Evolutionary conservation across 1,284 basidiomycete species (phyloP).

Genomic region (Pseudozyma hubeiensis): DNA sequence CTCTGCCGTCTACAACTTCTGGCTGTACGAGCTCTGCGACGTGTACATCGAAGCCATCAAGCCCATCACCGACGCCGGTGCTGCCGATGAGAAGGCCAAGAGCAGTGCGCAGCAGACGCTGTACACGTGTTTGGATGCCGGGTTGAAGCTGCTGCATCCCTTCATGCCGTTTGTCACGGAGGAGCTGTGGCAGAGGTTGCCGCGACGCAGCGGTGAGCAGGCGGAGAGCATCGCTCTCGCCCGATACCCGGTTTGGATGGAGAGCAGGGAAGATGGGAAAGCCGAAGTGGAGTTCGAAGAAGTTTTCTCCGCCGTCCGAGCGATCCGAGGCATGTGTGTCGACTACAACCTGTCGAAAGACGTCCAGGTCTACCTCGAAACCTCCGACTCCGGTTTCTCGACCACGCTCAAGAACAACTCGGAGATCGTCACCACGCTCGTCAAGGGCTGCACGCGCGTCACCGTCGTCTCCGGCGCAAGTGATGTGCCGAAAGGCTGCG

Average conservation of each 20-base stretch:
- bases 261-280: conserved; percentile 26
- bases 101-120: conserved; percentile 93
- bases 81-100: conserved; percentile 80
- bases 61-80: conserved; percentile 75
- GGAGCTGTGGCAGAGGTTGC: conserved; percentile 96
- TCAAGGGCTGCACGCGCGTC: conserved; percentile 86
- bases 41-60: conserved; percentile 97
- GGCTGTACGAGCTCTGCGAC: conserved; percentile 98
- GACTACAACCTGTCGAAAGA: conserved; percentile 91
- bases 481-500: conserved; percentile 86
- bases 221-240: conserved; percentile 91
- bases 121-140: conserved; percentile 92
- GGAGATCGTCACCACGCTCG: conserved; percentile 82
- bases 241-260: conserved; percentile 77
- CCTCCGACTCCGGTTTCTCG: conserved; percentile 73
- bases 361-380: conserved; percentile 87
- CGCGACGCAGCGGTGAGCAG: conserved; percentile 79
- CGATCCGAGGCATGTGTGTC: conserved; percentile 85
- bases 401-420: conserved; percentile 76
- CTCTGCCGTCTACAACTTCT: conserved; percentile 88
- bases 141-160: conserved; percentile 89
- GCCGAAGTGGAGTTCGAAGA: conserved; percentile 76
- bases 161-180: conserved; percentile 99
- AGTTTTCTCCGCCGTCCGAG: conserved; percentile 82
- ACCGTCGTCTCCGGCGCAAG: conserved; percentile 74